phyloP scores from a whole-genome alignment of 1,284 basidiomycete species.

The Tremellales sp. region DNA sequence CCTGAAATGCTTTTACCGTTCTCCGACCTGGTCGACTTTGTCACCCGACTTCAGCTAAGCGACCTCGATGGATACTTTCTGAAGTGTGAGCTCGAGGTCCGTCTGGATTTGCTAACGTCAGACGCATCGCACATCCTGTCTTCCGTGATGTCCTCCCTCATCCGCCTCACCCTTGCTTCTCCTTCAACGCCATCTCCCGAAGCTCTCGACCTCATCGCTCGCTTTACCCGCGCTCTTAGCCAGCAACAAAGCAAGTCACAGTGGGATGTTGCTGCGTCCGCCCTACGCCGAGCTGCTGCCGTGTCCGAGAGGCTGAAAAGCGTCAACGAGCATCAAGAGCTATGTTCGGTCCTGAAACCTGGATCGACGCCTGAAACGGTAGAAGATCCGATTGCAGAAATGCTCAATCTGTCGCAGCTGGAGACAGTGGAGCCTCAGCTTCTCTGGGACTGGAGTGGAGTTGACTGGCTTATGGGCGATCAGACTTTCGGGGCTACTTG shows the following conservation, averaged over 20 bases:
- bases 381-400: too few species aligned
- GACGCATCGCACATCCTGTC: conserved; percentile 29
- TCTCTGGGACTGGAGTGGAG: too few species aligned
- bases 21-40: conserved; percentile 20
- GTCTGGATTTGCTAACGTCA: conserved; percentile 1
- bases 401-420: too few species aligned
- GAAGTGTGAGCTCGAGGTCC: conserved; percentile 13
- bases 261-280: conserved; percentile 22
- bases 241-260: conserved; percentile 4
- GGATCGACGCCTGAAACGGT: too few species aligned
- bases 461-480: too few species aligned
- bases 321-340: conserved; percentile 12
- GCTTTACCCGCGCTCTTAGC: conserved; percentile 11
- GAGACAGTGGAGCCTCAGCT: too few species aligned
- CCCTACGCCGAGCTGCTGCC: conserved; percentile 15
- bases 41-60: conserved; percentile 7
- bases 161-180: conserved; percentile 27
- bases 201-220: conserved; percentile 12
- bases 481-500: too few species aligned
- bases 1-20: conserved; percentile 20
- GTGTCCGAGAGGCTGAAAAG: conserved; percentile 10
- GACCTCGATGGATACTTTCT: conserved; percentile 26
- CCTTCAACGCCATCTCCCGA: conserved; percentile 8
- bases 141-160: conserved; percentile 25
- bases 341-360: conserved; percentile 17